phyloP scores from a whole-genome alignment of 108 stramenopile genomes.

The Fragilaria radians region DNA sequence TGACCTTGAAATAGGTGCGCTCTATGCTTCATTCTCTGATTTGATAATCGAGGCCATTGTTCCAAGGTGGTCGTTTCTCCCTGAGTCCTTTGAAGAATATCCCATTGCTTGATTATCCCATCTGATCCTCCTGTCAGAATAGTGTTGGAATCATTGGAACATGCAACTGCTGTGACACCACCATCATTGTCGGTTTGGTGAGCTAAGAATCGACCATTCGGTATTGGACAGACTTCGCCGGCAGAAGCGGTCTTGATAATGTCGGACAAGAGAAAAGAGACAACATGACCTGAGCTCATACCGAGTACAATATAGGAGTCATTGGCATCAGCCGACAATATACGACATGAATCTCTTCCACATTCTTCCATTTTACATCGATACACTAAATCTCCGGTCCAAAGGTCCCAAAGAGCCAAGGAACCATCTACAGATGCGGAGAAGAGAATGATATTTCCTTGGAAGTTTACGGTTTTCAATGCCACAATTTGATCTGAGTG shows the following conservation, averaged over 20 bases:
- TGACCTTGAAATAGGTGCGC: constrained; percentile 48
- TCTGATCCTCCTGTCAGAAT: constrained; percentile 53
- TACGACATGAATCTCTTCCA: constrained; percentile 8
- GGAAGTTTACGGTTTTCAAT: constrained; percentile 17
- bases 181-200: constrained; percentile 31
- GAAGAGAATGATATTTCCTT: constrained; percentile 27
- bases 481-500: constrained; percentile 33
- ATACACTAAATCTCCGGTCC: constrained; percentile 33
- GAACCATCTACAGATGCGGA: constrained; percentile 44
- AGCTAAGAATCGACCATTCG: constrained; percentile 37
- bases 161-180: constrained; percentile 42
- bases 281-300: constrained; percentile 31
- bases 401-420: constrained; percentile 47
- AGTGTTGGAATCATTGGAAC: constrained; percentile 35
- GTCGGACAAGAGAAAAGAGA: constrained; percentile 26
- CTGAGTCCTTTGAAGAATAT: constrained; percentile 8
- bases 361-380: constrained; percentile 17
- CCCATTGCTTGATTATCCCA: constrained; percentile 58
- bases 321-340: constrained; percentile 35
- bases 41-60: constrained; percentile 53
- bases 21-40: constrained; percentile 48
- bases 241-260: constrained; percentile 14
- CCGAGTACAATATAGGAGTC: constrained; percentile 42
- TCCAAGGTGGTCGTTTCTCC: constrained; percentile 15
- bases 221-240: constrained; percentile 17